These are phyloP conservation scores for Amanita brunnescens DNA, from an alignment of 768 basidiomycete genomes.

Conservation along the genomic window DNA sequence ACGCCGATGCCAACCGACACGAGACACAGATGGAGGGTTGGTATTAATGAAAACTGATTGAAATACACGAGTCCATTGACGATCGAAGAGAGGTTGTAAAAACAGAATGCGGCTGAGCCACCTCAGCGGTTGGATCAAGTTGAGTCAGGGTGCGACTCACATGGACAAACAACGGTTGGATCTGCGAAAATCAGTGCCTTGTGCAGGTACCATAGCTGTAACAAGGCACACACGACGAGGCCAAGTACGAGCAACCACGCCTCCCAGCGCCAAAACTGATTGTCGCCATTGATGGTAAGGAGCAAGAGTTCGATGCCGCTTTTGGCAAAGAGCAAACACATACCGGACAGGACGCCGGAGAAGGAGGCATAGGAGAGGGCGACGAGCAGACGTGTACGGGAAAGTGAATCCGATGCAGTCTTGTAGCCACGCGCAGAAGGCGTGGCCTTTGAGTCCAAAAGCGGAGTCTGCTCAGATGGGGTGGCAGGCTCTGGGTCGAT, in stretches of 20 bases:
- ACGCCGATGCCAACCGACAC: slow-evolving; percentile 71
- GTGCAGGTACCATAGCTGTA: slow-evolving; percentile 82
- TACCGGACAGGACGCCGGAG: slow-evolving; percentile 83
- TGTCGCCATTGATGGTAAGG: slow-evolving; percentile 63
- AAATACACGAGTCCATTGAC: slow-evolving; percentile 87
- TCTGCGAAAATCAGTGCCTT: slow-evolving; percentile 73
- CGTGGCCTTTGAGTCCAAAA: slow-evolving; percentile 34
- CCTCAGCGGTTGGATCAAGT: too few relatives aligned
- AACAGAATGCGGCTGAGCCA: slow-evolving; percentile 76
- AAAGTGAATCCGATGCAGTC: too few relatives aligned
- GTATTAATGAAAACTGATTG: slow-evolving; percentile 70
- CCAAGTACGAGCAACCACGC: slow-evolving; percentile 74
- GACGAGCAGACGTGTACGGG: slow-evolving; percentile 44
- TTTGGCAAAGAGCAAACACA: slow-evolving; percentile 92
- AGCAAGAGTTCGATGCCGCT: slow-evolving; percentile 85
- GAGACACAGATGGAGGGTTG: slow-evolving; percentile 58
- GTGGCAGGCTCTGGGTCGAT: slow-evolving; percentile 18
- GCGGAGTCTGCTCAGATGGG: slow-evolving; percentile 48
- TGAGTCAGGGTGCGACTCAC: slow-evolving; percentile 36
- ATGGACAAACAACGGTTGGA: slow-evolving; percentile 80
- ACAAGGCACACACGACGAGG: slow-evolving; percentile 62
- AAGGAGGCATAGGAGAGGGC: slow-evolving; percentile 83
- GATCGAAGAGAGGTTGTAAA: slow-evolving; percentile 90
- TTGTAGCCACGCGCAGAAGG: neutral
- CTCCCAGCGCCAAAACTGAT: slow-evolving; percentile 81